phyloP scores from a whole-genome alignment of 1,284 basidiomycete species.

The Xerocomus nothofagi region DNA sequence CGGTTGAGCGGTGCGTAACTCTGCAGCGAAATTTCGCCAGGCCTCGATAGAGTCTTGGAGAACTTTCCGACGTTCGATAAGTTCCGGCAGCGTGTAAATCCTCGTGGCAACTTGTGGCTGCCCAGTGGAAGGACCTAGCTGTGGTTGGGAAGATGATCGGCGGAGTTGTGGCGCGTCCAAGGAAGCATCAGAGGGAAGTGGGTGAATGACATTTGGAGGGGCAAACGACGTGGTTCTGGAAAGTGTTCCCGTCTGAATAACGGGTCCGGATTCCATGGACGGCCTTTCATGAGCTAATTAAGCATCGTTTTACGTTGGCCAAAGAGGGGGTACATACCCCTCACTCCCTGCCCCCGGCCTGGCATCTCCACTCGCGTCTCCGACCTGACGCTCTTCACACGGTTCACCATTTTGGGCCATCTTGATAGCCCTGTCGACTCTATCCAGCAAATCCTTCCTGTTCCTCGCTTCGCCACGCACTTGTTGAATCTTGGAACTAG shows the following conservation, averaged over 20 bases:
- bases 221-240: constrained; percentile 4
- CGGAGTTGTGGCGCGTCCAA: constrained; percentile 26
- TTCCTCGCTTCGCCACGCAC: constrained; percentile 34
- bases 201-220: neutral
- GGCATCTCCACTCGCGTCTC: neutral
- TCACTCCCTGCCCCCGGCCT: neutral
- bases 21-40: constrained; percentile 22
- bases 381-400: constrained; percentile 11
- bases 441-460: constrained; percentile 35
- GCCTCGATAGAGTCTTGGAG: constrained; percentile 34
- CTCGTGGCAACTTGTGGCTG: constrained; percentile 22
- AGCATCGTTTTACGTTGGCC: constrained; percentile 5
- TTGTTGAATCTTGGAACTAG: constrained; percentile 34
- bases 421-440: constrained; percentile 31
- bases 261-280: neutral
- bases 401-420: constrained; percentile 29
- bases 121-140: constrained; percentile 22
- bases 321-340: constrained; percentile 17
- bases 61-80: constrained; percentile 25
- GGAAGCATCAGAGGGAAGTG: constrained; percentile 11
- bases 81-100: constrained; percentile 31
- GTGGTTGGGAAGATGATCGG: constrained; percentile 35
- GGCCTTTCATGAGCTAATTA: constrained; percentile 21
- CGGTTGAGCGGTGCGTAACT: constrained; percentile 23
- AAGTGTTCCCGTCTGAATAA: neutral